Evolutionary conservation across 352 stramenopile species (phyloP), one percentile per base, ranked within the genome.

Genomic region (Phytophthora hybrid): DNA sequence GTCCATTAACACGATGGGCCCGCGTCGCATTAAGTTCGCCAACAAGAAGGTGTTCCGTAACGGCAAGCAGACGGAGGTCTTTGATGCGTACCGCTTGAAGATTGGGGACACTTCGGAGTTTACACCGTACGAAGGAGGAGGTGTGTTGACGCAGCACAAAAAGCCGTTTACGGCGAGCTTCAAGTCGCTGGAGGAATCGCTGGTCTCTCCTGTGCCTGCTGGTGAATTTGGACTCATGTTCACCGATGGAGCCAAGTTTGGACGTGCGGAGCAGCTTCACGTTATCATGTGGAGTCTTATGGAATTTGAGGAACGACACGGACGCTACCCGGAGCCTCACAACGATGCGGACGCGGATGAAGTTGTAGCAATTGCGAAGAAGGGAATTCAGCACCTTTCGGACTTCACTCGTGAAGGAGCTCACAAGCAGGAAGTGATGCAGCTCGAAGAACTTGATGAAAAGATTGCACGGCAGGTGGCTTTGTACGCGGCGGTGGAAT

Each of bases 21-120:
- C 89, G 11, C 81, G 86, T 13, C 86, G 89, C 39, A 94, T 96
- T 65, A 77, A 87, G 59, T 96, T 94, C 79, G 85, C 86, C 31
- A 94, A 89, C 71, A 94, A 92, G 74, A 96, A 96, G 71, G 81
- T 93, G 54, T 94, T 92, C 66, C 88, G 89, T 54, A 92, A 95
- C 61, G 89, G 89, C 66, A 96, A 96, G 72, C 80, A 94, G 66
- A 87, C 90, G 61, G 87, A 94, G 55, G 89, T 96, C 2, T 96
- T 96, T 66, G 89, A 96, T 56, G 79, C 89, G 29, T 96, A 95
- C 55, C 84, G 87, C 6, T 69, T 96, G 23, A 91, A 94, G 67
- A 93, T 96, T 61, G 88, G 89, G 4, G 89, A 94, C 68, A 96
- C 89, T 9, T 92, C 86, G 0, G 86, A 84, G 21, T 96, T 95